Percentiles rank a stretch among this genome's conserved stretches.
Conservation (phyloP, 306 rosid species). For the Ormosia emarginata region DNA sequence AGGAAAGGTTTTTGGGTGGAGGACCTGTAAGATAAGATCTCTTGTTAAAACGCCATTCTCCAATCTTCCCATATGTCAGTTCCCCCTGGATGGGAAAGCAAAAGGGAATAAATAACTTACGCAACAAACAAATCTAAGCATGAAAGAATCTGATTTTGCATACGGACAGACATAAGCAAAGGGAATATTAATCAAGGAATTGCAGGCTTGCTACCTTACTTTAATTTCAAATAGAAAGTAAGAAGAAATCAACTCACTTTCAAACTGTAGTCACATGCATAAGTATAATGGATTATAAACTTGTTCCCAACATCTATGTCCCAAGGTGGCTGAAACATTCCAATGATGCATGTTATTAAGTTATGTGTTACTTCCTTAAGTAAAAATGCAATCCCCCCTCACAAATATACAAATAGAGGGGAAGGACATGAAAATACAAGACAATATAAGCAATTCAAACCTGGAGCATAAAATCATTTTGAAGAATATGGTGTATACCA, state of each 20-base stretch:
- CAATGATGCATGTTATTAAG: conserved; percentile 19
- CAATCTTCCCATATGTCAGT: conserved; percentile 74
- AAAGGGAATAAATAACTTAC: background rate
- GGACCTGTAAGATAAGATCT: conserved; percentile 79
- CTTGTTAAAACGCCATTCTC: conserved; percentile 97
- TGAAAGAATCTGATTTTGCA: background rate
- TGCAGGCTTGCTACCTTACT: background rate
- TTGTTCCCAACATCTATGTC: conserved; percentile 52
- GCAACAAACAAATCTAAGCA: background rate
- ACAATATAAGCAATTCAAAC: conserved; percentile 33
- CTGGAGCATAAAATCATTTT: conserved; percentile 86
- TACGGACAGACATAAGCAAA: background rate
- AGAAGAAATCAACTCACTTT: conserved; percentile 46
- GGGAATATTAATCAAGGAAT: background rate
- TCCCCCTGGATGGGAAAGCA: conserved; percentile 49
- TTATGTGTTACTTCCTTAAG: background rate
- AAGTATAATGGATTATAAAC: conserved; percentile 80
- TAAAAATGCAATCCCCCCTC: background rate
- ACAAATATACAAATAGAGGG: background rate
- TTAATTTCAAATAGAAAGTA: background rate
- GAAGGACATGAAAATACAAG: background rate
- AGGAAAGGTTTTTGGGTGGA: conserved; percentile 74
- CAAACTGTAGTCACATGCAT: conserved; percentile 78
- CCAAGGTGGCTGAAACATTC: conserved; percentile 86
- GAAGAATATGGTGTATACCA: conserved; percentile 71